Conservation (phyloP, 2,329 filamentous ascomycete species). For the Colletotrichum sublineola region DNA sequence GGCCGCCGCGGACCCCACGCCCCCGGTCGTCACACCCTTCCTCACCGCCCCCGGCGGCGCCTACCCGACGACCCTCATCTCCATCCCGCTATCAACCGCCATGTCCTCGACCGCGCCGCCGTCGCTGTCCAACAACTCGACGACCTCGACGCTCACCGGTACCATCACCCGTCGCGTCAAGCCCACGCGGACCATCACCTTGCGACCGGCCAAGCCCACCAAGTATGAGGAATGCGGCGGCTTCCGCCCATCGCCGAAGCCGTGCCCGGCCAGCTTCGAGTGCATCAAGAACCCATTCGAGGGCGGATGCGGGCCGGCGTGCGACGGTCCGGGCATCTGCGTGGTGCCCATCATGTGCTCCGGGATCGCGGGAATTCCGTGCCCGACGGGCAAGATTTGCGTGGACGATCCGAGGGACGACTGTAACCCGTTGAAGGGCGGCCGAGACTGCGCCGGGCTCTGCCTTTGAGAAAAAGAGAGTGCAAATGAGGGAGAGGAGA, state of each 20-base stretch:
- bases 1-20: background rate
- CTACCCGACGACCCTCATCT: slow-evolving; percentile 6
- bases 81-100: background rate
- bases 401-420: slow-evolving; percentile 48
- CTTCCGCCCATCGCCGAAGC: slow-evolving; percentile 43
- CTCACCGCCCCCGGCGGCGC: background rate
- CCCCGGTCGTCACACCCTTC: background rate
- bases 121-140: too few species aligned
- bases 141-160: background rate
- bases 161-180: background rate
- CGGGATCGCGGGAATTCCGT: slow-evolving; percentile 47
- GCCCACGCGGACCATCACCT: slow-evolving; percentile 1
- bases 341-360: slow-evolving; percentile 45
- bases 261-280: slow-evolving; percentile 45
- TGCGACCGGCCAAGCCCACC: slow-evolving; percentile 17
- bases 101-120: background rate
- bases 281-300: slow-evolving; percentile 53
- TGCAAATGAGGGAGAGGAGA: background rate
- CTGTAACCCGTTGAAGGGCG: slow-evolving; percentile 48
- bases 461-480: slow-evolving; percentile 37
- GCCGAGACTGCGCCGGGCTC: slow-evolving; percentile 50
- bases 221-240: slow-evolving; percentile 52
- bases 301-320: slow-evolving; percentile 52
- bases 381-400: slow-evolving; percentile 47
- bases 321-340: slow-evolving; percentile 53